Evolutionary conservation across 1,139 yeast species (phyloP), one percentile per base, ranked within the genome.

Genomic region (Yamadazyma taylorii): DNA sequence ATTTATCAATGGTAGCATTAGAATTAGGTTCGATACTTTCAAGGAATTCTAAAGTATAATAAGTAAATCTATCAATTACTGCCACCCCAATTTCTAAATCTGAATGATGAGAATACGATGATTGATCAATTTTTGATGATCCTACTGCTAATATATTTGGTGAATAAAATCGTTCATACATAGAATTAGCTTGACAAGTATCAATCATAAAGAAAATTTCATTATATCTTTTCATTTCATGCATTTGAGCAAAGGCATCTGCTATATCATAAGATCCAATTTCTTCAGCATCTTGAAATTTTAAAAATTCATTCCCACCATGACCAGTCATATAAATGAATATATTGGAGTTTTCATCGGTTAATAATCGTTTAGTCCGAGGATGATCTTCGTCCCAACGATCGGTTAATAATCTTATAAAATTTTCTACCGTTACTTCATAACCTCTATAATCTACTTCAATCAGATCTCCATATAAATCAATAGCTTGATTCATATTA

Each of bases 261-360:
- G 98, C 98, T 47, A 92, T 78, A 61, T 92, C 99, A 64, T 87
- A 84, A 11, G 96, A 84, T 2, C 96, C 90, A 41, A 92, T 89
- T 58, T 92, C 98, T 60, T 94, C 98, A 3, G 98, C 97, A 57
- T 92, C 99, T 62, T 92, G 99, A 61, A 92, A 92, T 63, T 92
- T 92, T 51, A 94, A 75, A 60, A 92, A 92, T 61, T 92, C 97
- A 54, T 90, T 89, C 37, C 99, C 99, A 12, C 99, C 99, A 61
- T 92, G 99, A 12, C 99, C 99, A 1, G 98, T 94, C 81, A 92
- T 75, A 60, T 94, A 92, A 27, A 92, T 85, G 60, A 92, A 87
- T 35, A 92, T 88, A 58, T 92, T 92, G 15, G 96, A 87, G 56
- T 89, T 82, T 56, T 90, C 97, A 63, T 92, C 97, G 0, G 97